Evolutionary conservation across 768 basidiomycete genomes (phyloP), one percentile per base, ranked within the genome.

Genomic region (Exsudoporus frostii): DNA sequence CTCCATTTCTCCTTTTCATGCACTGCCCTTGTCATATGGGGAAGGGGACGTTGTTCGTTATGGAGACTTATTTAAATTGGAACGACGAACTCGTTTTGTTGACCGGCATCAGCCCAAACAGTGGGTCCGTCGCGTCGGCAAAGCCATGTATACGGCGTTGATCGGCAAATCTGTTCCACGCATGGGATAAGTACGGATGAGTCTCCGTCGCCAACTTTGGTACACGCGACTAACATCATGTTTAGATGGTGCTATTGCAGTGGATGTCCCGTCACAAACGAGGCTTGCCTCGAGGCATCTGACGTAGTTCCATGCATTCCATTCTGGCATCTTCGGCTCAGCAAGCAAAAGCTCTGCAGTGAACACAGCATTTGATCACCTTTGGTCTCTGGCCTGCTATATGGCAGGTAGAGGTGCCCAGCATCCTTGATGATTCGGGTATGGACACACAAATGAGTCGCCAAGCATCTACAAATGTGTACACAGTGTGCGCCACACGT

Each of bases 211-310:
- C 50, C 34, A 47, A 53, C 32, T 39, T 41, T 42, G 50, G 32
- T 11, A 44, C 60, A 65, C 34, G 58, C 56, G 45, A 48, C 40
- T 48, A 8, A 56, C 55, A 24, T 49, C 48, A 34, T 53, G 61
- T 32, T 39, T 38, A 47, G 50, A 25, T 46, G 45, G 17, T 38
- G 14, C 25, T 39, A 49, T 53, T 49, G 56, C 50, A 38, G 43
- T 46, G 42, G 55, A 29, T 46, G 53, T 37, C 50, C 39, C 42
- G 39, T 45, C 36, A 38, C 37, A 65, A 62, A 61, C 46, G 63
- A 69, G 67, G 65, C 54, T 24, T 19, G 56, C 68, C 66, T 70
- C 54, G 54, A 69, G 63, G 66, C 54, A 15, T 40, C 50, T 61
- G 63, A 61, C 61, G 42, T 65, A 15, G 45, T 54, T 62, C 51